These are phyloP conservation scores for Mucor lusitanicus DNA, from an alignment of 371 early-diverging fungal species.

Conservation along the genomic window DNA sequence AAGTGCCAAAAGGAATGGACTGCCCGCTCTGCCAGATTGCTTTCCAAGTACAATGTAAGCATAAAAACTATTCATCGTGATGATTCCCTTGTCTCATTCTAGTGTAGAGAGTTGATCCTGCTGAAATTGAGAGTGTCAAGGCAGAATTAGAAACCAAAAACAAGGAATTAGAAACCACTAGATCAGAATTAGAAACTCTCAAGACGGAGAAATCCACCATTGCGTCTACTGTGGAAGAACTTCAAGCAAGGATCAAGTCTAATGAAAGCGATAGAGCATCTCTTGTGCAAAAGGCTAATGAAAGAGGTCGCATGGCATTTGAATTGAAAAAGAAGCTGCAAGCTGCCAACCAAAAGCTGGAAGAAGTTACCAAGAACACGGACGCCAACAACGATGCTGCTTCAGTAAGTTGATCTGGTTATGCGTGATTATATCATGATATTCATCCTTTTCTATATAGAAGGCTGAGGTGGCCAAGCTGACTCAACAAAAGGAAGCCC, in stretches of 20 bases:
- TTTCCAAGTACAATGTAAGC: slow-evolving; percentile 13
- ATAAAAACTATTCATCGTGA: neutral
- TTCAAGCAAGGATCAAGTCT: slow-evolving; percentile 4
- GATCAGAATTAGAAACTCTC: slow-evolving; percentile 7
- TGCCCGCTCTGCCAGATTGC: slow-evolving; percentile 14
- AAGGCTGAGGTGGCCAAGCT: slow-evolving; percentile 4
- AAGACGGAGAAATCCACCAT: neutral
- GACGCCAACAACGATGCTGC: neutral
- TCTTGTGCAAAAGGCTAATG: slow-evolving; percentile 4
- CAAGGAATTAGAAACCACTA: slow-evolving; percentile 5
- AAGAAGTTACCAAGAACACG: slow-evolving; percentile 8
- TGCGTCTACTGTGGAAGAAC: slow-evolving; percentile 1
- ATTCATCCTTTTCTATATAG: neutral
- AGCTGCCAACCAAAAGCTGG: neutral
- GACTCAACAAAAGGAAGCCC: slow-evolving; percentile 13
- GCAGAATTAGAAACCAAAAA: slow-evolving; percentile 7
- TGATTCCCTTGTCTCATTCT: neutral
- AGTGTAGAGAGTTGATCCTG: slow-evolving; percentile 9
- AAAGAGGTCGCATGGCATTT: slow-evolving; percentile 21
- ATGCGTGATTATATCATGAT: too few species aligned
- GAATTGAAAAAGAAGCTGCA: slow-evolving; percentile 14
- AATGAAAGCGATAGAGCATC: neutral
- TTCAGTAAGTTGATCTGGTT: neutral
- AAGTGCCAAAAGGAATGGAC: slow-evolving; percentile 17
- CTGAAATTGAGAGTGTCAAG: slow-evolving; percentile 11